Evolutionary conservation across 139 green algal genomes (phyloP), one percentile per base, ranked within the genome.

Genomic region (Picochlorum sp.): DNA sequence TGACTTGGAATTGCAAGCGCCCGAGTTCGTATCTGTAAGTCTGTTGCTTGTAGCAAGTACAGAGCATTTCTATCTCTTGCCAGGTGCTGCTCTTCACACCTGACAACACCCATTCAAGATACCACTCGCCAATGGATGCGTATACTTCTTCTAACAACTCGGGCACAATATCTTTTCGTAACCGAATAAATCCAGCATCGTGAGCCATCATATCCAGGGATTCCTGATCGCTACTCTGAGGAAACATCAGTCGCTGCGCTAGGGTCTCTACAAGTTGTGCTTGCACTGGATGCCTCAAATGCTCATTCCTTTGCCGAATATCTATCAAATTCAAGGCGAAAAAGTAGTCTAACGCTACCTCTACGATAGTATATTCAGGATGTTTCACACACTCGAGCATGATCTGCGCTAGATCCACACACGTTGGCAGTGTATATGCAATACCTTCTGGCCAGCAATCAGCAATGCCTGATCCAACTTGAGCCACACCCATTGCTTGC

Each of bases 321-420:
- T 71, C 67, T 20, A 89, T 70, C 2, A 70, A 78, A 70, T 90
- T 89, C 51, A 84, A 45, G 60, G 73, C 71, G 4, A 85, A 51
- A 26, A 90, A 81, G 71, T 78, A 90, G 28, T 90, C 83, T 1
- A 75, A 6, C 2, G 55, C 61, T 26, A 47, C 55, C 49, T 85
- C 67, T n/a, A 63, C 52, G 38, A 79, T 21, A 13, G n/a, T 59
- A 21, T 45, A 44, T 38, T 77, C 50, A 7, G 55, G 60, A 4
- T 55, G 56, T 7, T 45, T 24, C 28, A 67, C 26, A 54, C 66
- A 65, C 32, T 66, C 67, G 30, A 80, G 52, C 76, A 87, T 70
- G 4, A 91, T 44, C 34, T 78, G 65, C 37, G 69, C 65, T 4
- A 91, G 45, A 21, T 70, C 57, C 38, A 66, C 44, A 62, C 76